Evolutionary conservation across 192 early-diverging fungal species (phyloP).

Genomic region (Backusella morwellensis): DNA sequence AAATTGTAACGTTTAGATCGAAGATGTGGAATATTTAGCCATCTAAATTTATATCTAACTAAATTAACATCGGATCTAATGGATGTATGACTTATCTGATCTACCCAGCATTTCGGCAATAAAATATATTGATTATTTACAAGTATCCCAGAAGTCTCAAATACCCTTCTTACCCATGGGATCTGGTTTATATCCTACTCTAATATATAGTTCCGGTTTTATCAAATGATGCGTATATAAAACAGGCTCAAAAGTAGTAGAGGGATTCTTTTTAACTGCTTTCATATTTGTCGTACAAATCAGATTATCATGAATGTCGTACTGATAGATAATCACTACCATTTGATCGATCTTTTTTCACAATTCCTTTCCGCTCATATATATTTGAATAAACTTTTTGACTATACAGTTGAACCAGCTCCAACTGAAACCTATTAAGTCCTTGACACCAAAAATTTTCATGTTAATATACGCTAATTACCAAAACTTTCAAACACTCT

Average conservation of each 20-base stretch:
- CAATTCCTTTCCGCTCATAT: background rate
- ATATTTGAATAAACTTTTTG: background rate
- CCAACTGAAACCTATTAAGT: background rate
- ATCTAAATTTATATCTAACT: background rate
- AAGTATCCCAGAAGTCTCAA: background rate
- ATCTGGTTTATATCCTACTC: background rate
- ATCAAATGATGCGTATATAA: background rate
- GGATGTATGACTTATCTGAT: background rate
- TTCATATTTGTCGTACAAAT: background rate
- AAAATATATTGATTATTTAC: background rate
- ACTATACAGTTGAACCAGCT: too few species aligned
- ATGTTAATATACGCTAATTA: too few species aligned
- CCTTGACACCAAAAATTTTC: too few species aligned
- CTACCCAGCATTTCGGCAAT: background rate
- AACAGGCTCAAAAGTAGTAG: background rate
- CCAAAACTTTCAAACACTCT: too few species aligned
- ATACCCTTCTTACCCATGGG: background rate
- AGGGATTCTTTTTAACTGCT: background rate
- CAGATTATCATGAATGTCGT: background rate
- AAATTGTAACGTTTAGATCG: background rate
- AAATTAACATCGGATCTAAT: background rate
- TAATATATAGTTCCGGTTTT: background rate
- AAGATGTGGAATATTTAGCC: background rate
- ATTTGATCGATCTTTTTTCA: constrained; percentile 4
- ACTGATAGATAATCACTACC: constrained; percentile 6